Conservation (phyloP, 768 basidiomycete genomes). For the Gautieria morchelliformis region DNA sequence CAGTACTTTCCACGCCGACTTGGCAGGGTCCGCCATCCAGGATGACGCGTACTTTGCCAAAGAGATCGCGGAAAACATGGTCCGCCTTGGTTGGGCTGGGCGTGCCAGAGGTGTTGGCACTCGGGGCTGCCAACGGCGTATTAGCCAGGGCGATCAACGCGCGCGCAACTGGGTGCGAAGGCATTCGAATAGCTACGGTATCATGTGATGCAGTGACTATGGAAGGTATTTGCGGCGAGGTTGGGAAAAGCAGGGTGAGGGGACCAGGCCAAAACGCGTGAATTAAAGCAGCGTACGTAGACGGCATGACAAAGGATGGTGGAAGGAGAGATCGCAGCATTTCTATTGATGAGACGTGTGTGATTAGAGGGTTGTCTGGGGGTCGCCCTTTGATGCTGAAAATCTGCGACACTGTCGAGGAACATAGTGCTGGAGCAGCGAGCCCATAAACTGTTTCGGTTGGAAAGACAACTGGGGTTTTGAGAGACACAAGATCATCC, state of each 20-base stretch:
- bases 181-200: slow-evolving; percentile 88
- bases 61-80: slow-evolving; percentile 74
- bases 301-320: slow-evolving; percentile 45
- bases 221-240: slow-evolving; percentile 45
- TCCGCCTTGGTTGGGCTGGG: slow-evolving; percentile 87
- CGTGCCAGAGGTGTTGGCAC: slow-evolving; percentile 89
- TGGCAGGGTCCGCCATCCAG: slow-evolving; percentile 88
- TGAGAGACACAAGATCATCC: slow-evolving; percentile 7
- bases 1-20: slow-evolving; percentile 93
- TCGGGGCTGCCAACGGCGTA: slow-evolving; percentile 84
- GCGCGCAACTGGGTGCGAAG: slow-evolving; percentile 85
- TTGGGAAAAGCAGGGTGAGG: slow-evolving; percentile 84
- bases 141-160: slow-evolving; percentile 72
- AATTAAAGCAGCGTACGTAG: slow-evolving; percentile 65
- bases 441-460: slow-evolving; percentile 99
- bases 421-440: slow-evolving; percentile 72
- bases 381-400: slow-evolving; percentile 89
- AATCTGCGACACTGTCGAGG: slow-evolving; percentile 58
- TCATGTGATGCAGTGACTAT: slow-evolving; percentile 72
- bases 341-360: slow-evolving; percentile 77
- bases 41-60: slow-evolving; percentile 63
- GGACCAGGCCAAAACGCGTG: slow-evolving; percentile 91
- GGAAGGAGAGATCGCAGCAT: slow-evolving; percentile 82
- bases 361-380: slow-evolving; percentile 93
- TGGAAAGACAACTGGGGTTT: slow-evolving; percentile 73